Evolutionary conservation across 495 filamentous ascomycete species (phyloP), one percentile per base, ranked within the genome.

Genomic region (Neurospora africana): DNA sequence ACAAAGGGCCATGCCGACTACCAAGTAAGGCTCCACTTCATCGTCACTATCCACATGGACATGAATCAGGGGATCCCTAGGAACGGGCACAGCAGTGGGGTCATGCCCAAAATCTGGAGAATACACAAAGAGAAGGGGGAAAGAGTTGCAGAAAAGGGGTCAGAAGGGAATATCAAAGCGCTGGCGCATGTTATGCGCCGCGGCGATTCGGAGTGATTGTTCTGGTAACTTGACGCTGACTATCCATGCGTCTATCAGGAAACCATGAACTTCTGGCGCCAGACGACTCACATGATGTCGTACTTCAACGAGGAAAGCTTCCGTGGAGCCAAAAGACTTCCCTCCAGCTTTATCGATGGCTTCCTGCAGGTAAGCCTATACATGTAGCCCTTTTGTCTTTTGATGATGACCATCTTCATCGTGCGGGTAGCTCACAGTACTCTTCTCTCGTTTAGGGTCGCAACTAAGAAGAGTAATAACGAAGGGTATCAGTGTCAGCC

Each of bases 191-290:
- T 70, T 33, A 36, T 33, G n/a, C 19, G 69, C n/a, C 39, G 40
- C 4, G 9, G 33, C 30, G 4, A 37, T n/a, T 70, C n/a, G 36
- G 27, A 41, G 65, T n/a, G 21, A 5, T 30, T 39, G 68, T 40
- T 23, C 19, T 35, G 61, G 23, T 23, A 37, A 9, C 2, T 61
- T 10, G 43, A 27, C 11, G 72, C 71, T 73, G 39, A 72, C 61
- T 47, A 17, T 44, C 27, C n/a, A 33, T 33, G 53, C 53, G 53
- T 19, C 71, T n/a, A 36, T 17, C 74, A 97, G 93, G 95, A 99
- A 89, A 98, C 93, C 41, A 87, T 98, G 85, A 99, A 98, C 83
- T 99, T 91, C 88, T 99, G 96, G 95, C 97, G 97, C 84, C 96
- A 98, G 84, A 87, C 95, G 69, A 91, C 92, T 68, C 95, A 99